These are phyloP conservation scores for Mycena sanguinolenta DNA, from an alignment of 768 basidiomycete genomes.

Conservation along the genomic window DNA sequence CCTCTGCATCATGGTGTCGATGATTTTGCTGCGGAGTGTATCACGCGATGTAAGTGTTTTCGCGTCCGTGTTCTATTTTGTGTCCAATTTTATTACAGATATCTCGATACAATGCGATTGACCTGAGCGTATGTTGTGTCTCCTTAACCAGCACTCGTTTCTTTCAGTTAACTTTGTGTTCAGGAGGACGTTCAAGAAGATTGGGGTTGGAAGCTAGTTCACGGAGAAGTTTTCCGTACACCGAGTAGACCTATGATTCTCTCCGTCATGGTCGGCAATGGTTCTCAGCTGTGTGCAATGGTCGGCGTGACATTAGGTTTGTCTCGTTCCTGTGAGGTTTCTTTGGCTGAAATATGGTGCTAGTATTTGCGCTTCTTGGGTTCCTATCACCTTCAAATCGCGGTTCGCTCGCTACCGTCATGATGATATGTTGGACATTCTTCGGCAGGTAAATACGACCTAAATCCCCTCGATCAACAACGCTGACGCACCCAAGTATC, in stretches of 20 bases:
- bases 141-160: not conserved
- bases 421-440: conserved; percentile 95
- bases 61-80: conserved; percentile 3
- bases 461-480: not conserved
- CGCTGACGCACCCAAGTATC: conserved; percentile 61
- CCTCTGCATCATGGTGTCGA: conserved; percentile 93
- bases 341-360: conserved; percentile 5
- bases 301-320: conserved; percentile 86
- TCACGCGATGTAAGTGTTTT: conserved; percentile 80
- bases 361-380: conserved; percentile 78
- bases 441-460: conserved; percentile 78
- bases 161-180: conserved; percentile 3
- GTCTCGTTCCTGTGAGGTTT: conserved; percentile 21
- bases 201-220: conserved; percentile 98
- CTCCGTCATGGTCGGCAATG: conserved; percentile 92
- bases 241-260: conserved; percentile 84
- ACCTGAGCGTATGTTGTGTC: conserved; percentile 74
- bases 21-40: conserved; percentile 89
- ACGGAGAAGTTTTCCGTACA: conserved; percentile 94
- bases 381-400: conserved; percentile 95
- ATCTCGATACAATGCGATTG: conserved; percentile 94
- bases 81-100: conserved; percentile 64
- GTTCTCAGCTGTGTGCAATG: conserved; percentile 89
- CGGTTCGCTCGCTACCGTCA: conserved; percentile 92
- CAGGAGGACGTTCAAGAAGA: conserved; percentile 98